phyloP scores from a whole-genome alignment of 169 alveolate species.

The Plasmodium chabaudi region DNA sequence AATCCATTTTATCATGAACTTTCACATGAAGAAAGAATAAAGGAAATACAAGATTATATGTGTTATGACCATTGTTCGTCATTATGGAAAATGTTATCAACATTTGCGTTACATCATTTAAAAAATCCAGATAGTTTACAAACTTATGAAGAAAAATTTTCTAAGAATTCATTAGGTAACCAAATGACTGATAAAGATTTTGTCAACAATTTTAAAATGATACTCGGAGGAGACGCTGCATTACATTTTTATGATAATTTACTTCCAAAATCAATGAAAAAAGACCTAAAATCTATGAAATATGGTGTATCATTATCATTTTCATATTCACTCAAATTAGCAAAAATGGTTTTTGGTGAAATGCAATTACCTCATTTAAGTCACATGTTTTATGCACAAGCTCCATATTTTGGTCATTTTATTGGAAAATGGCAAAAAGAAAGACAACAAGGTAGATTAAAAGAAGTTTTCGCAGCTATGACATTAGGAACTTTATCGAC shows the following conservation, averaged over 20 bases:
- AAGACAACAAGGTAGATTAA: constrained; percentile 78
- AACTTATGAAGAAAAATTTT: constrained; percentile 80
- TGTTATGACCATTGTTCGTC: constrained; percentile 86
- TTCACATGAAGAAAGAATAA: constrained; percentile 81
- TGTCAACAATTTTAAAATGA: constrained; percentile 81
- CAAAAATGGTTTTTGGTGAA: constrained; percentile 75
- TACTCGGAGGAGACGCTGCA: constrained; percentile 85
- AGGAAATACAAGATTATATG: constrained; percentile 85
- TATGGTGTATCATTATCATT: constrained; percentile 85
- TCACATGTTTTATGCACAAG: constrained; percentile 83
- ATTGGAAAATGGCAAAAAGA: constrained; percentile 83
- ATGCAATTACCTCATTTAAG: constrained; percentile 82
- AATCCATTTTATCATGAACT: constrained; percentile 77
- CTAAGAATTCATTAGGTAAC: constrained; percentile 77
- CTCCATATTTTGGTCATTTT: constrained; percentile 87
- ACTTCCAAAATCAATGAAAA: constrained; percentile 84
- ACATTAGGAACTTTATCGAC: constrained; percentile 86
- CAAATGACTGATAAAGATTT: constrained; percentile 81
- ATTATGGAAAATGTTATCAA: constrained; percentile 82
- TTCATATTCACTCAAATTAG: constrained; percentile 82
- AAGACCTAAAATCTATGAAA: constrained; percentile 82
- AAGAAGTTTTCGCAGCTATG: constrained; percentile 79
- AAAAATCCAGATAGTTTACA: constrained; percentile 85
- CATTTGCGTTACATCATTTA: constrained; percentile 83
- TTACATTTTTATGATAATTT: constrained; percentile 81